phyloP scores from a whole-genome alignment of 306 rosid genomes.

The Cucurbita ficifolia region DNA sequence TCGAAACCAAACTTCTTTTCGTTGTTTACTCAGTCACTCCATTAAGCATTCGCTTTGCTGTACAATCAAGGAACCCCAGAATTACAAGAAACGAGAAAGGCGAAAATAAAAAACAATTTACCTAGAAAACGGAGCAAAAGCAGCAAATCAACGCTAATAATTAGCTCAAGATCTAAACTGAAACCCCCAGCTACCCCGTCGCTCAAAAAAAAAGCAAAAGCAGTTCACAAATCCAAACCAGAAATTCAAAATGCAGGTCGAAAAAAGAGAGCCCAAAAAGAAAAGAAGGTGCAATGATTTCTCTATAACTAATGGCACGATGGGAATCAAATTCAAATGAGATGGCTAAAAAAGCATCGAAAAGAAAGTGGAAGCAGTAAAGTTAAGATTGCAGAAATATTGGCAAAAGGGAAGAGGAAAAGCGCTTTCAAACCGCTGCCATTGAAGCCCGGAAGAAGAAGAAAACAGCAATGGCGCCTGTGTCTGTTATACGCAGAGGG shows the following conservation, averaged over 20 bases:
- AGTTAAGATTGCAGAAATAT: not conserved
- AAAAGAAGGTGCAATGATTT: not conserved
- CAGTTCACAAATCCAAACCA: not conserved
- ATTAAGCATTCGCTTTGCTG: conserved; percentile 19
- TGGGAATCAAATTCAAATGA: conserved; percentile 15
- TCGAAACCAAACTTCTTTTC: conserved; percentile 36
- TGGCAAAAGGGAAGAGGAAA: not conserved
- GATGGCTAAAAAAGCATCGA: not conserved
- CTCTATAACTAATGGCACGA: conserved; percentile 5
- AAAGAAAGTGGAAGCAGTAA: not conserved
- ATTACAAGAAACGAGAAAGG: conserved; percentile 1
- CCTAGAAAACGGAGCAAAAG: not conserved
- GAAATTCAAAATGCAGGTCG: conserved; percentile 1
- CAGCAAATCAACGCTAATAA: conserved; percentile 11
- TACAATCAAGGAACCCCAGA: conserved; percentile 18
- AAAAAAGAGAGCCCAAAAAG: not conserved
- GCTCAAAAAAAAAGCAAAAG: not conserved
- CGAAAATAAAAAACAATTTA: not conserved
- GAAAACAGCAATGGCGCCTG: not conserved
- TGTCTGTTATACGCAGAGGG: not conserved
- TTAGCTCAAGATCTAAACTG: conserved; percentile 34
- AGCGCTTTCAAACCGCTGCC: not conserved
- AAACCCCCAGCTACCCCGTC: not conserved
- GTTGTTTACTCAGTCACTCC: conserved; percentile 17
- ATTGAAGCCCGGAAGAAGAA: not conserved